Evolutionary conservation across 192 early-diverging fungal genomes (phyloP), one percentile per base, ranked within the genome.

Genomic region (Backusella macrospora): DNA sequence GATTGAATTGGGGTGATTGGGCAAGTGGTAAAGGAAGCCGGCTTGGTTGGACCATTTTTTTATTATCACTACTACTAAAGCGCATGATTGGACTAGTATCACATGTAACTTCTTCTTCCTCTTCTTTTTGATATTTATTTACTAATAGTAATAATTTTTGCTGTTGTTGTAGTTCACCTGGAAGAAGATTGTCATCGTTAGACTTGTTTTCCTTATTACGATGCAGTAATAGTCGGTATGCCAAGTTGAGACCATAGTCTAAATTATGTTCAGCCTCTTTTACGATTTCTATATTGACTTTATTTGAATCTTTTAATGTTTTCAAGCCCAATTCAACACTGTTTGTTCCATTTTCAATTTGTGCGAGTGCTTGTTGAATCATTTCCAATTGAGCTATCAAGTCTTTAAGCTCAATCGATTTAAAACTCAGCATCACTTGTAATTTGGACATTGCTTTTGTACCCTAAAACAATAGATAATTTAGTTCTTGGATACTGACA

Each of bases 311-410:
- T 34, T 34, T 34, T 34, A 34, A 34, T 34, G 4, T 13, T 21
- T 59, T 59, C 5, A 59, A 59, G 52, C 52, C 52, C 52, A 59
- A 59, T 59, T 59, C 52, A 59, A 59, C 52, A 59, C 52, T 59
- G 9, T 52, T 52, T 52, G 49, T 52, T 52, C 49, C 49, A 52
- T 52, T 52, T 52, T 52, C 49, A 52, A 52, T 52, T 52, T 52
- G 47, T 49, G 47, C 47, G n/a, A 49, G 49, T 52, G 49, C 49
- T 52, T 59, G 52, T 26, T 59, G 52, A 26, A 26, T 59, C 52
- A 59, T 59, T 59, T 59, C 23, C 52, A 59, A 59, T 59, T 59
- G 52, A 23, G 52, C 52, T 23, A 59, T 59, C 9, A 18, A 12
- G 8, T 52, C n/a, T 52, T 18, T 5, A 21, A 55, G 18, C 10